Evolutionary conservation across 768 basidiomycete genomes (phyloP), one percentile per base, ranked within the genome.

Genomic region (Leccinum subtestaceum): DNA sequence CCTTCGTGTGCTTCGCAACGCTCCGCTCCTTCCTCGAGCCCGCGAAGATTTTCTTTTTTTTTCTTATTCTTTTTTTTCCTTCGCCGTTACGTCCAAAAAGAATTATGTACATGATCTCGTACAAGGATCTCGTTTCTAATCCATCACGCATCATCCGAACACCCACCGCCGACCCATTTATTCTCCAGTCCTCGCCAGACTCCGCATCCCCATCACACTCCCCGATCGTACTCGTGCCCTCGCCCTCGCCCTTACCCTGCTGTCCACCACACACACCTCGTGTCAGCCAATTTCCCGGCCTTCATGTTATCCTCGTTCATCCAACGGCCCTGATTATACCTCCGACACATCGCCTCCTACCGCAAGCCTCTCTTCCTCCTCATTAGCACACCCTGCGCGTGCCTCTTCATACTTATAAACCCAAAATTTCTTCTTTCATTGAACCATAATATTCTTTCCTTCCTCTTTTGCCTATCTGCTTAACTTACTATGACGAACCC

Each of bases 401-500:
- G 72, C 73, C 75, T 58, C 64, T 75, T 75, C 75, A 74, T 75
- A 76, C 74, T 75, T 73, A 75, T 77, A 81, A 72, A 74, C 78
- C 81, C 79, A 80, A 83, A 81, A 78, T 81, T 75, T 72, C 78
- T 75, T 74, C 76, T 75, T 78, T 77, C 72, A 72, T 73, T 74
- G 71, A 75, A 68, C 72, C 73, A 70, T 75, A 74, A 72, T 72
- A 70, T 74, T 72, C 70, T 72, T 75, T 74, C 69, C 72, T 75
- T 72, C 74, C 77, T 76, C 75, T 79, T 84, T 80, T 80, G 81
- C 78, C 81, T 82, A 81, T 80, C 80, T 78, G 71, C 76, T 78
- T 75, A 74, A 73, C 72, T 76, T 76, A 70, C 82, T 80, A 89
- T 86, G 86, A 84, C 87, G 75, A 83, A 78, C 77, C 82, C 82